Conservation (phyloP, 331 rosid species). For the Stylosanthes scabra region DNA sequence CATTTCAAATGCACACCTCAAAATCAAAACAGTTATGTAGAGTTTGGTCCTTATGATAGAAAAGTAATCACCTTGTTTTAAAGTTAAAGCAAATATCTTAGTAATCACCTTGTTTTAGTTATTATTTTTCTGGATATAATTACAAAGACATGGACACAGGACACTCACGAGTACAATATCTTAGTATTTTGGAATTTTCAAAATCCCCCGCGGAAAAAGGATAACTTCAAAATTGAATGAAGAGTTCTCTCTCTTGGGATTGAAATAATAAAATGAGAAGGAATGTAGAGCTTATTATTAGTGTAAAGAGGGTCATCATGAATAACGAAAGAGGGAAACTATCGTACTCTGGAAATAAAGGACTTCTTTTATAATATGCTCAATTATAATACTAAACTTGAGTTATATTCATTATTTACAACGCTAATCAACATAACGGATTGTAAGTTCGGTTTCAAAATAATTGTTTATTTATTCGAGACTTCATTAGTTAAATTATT, state of each 20-base stretch:
- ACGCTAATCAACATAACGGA: slow-evolving; percentile 9
- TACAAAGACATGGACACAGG: slow-evolving; percentile 19
- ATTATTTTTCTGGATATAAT: background rate
- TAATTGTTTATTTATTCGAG: slow-evolving; percentile 18
- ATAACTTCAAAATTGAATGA: slow-evolving; percentile 68
- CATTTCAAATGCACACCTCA: too few relatives aligned
- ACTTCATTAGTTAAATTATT: background rate
- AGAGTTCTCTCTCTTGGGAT: slow-evolving; percentile 10
- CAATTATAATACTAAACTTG: too few relatives aligned
- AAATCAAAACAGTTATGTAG: too few relatives aligned
- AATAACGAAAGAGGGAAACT: too few relatives aligned
- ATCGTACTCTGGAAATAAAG: too few relatives aligned
- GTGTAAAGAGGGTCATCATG: too few relatives aligned
- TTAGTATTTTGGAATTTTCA: background rate
- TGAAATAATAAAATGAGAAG: slow-evolving; percentile 12
- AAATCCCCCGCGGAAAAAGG: slow-evolving; percentile 44
- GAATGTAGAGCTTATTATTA: slow-evolving; percentile 47
- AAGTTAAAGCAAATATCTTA: too few relatives aligned
- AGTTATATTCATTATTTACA: too few relatives aligned
- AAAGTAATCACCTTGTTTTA: too few relatives aligned
- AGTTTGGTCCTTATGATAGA: too few relatives aligned
- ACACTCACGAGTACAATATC: background rate
- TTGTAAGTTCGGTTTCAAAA: background rate
- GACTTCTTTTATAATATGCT: too few relatives aligned
- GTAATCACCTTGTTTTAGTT: too few relatives aligned